Base-by-base conservation (phyloP, 495 filamentous ascomycete species). In the Penicillium silybi region DNA sequence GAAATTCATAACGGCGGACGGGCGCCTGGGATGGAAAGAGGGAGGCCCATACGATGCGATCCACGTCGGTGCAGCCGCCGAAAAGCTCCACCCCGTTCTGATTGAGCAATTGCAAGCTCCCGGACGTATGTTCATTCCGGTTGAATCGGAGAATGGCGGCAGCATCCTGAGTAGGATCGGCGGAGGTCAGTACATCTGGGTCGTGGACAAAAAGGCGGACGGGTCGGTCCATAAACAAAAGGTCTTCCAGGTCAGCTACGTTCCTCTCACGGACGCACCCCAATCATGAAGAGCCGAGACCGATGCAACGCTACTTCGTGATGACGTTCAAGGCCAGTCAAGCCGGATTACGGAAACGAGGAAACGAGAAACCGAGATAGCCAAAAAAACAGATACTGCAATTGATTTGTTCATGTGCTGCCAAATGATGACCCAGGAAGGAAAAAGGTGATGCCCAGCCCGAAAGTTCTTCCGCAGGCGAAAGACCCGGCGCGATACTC, bases 1-100 rank as follows among this genome's bases (percentile, higher is more conserved):
- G 40, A 68, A 78, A 52, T 95, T 96, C 57, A 73, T 95, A 2
- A 80, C 85, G 0, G 90, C 80, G 0, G 93, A 98, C 72, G 93
- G 93, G 6, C 72, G 93, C 13, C 74, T 82, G 57, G 93, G 93
- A 6, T 95, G 85, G 80, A 51, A 64, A 67, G 64, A 75, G 50
- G 59, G 68, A 15, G 84, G 78, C 25, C 83, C 82, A 29, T 87
- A 85, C 58, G 92, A 98, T 78, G 93, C 89, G 8, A 97, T 99
- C 50, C 93, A 97, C 66, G 93, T 99, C 9, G 93, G 93, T 0
- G 93, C 93, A 2, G 90, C 90, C 19, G 92, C 95, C 13, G 77
- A 70, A 56, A 76, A 80, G 58, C 71, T 95, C 42, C 92, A 96
- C 63, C 61, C 79, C 34, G 76, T 78, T 54, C 67, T 99, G 58